phyloP scores from a whole-genome alignment of 2,329 filamentous ascomycete species.

The Colletotrichum noveboracense region DNA sequence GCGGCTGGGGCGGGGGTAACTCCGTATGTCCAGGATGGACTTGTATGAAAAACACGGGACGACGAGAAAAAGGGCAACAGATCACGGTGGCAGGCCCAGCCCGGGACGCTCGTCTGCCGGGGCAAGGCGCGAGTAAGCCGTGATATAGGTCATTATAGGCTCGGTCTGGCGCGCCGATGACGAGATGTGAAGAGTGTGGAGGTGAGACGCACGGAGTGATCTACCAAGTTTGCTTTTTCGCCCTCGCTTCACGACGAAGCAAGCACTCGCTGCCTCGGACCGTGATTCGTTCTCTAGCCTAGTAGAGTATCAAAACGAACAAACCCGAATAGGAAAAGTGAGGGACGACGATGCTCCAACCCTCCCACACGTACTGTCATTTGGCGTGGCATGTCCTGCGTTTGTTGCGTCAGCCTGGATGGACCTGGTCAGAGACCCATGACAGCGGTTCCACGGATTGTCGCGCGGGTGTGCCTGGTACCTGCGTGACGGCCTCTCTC shows the following conservation, averaged over 20 bases:
- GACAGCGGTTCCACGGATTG: slow-evolving; percentile 6
- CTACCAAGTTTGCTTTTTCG: not conserved
- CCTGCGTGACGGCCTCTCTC: not conserved
- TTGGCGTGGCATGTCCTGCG: not conserved
- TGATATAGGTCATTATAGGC: not conserved
- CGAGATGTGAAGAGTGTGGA: not conserved
- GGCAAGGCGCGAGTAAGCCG: not conserved
- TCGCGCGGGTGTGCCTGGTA: not conserved
- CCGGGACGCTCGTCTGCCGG: not conserved
- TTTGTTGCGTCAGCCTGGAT: slow-evolving; percentile 6
- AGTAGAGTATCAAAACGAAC: not conserved
- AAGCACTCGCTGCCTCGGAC: not conserved
- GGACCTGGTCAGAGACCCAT: slow-evolving; percentile 3
- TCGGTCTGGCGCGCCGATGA: not conserved
- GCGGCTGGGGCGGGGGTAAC: not conserved
- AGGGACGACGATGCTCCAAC: not conserved
- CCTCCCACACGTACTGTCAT: not conserved
- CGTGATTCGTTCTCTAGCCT: not conserved
- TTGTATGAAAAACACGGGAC: not conserved
- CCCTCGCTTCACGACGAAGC: not conserved
- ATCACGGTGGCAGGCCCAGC: not conserved
- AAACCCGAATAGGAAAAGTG: not conserved
- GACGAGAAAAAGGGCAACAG: not conserved
- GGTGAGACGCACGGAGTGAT: not conserved
- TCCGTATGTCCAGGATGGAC: not conserved